phyloP scores from a whole-genome alignment of 2,329 filamentous ascomycete species.

The Clonostachys byssicola region DNA sequence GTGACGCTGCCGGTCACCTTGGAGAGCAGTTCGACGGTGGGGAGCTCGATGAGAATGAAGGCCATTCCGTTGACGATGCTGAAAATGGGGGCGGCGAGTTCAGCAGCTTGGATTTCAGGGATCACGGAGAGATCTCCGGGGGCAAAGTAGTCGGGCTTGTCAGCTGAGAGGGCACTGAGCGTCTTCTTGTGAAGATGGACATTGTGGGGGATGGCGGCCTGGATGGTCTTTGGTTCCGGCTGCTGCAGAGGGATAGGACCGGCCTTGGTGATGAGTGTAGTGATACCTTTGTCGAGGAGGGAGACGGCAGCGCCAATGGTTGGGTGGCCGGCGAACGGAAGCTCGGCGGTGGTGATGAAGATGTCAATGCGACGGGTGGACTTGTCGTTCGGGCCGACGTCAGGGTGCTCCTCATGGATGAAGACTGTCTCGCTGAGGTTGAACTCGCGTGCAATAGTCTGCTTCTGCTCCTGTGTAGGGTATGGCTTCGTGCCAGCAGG shows the following conservation, averaged over 20 bases:
- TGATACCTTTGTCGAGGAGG: slow-evolving; percentile 33
- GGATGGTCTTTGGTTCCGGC: slow-evolving; percentile 37
- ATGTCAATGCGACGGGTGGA: slow-evolving; percentile 47
- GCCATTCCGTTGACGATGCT: slow-evolving; percentile 72
- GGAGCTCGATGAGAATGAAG: slow-evolving; percentile 62
- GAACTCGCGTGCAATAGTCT: slow-evolving; percentile 57
- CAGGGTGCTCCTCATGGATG: slow-evolving; percentile 38
- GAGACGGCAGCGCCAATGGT: slow-evolving; percentile 52
- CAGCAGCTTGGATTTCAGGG: slow-evolving; percentile 21
- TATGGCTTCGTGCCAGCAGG: slow-evolving; percentile 28
- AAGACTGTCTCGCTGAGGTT: slow-evolving; percentile 63
- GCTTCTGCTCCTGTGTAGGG: slow-evolving; percentile 49
- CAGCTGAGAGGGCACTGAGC: slow-evolving; percentile 17
- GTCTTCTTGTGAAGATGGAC: slow-evolving; percentile 53
- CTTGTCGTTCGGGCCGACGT: slow-evolving; percentile 20
- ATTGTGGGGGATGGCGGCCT: slow-evolving; percentile 63
- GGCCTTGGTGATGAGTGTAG: slow-evolving; percentile 48
- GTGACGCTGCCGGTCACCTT: slow-evolving; percentile 23
- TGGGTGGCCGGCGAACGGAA: slow-evolving; percentile 62
- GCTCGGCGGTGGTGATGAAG: slow-evolving; percentile 48
- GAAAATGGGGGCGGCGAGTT: slow-evolving; percentile 41
- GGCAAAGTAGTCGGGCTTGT: slow-evolving; percentile 5
- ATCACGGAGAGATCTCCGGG: slow-evolving; percentile 19
- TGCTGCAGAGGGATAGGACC: slow-evolving; percentile 45
- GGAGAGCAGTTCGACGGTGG: slow-evolving; percentile 55